Base-by-base conservation (phyloP, 768 basidiomycete species). In the Obba rivulosa region DNA sequence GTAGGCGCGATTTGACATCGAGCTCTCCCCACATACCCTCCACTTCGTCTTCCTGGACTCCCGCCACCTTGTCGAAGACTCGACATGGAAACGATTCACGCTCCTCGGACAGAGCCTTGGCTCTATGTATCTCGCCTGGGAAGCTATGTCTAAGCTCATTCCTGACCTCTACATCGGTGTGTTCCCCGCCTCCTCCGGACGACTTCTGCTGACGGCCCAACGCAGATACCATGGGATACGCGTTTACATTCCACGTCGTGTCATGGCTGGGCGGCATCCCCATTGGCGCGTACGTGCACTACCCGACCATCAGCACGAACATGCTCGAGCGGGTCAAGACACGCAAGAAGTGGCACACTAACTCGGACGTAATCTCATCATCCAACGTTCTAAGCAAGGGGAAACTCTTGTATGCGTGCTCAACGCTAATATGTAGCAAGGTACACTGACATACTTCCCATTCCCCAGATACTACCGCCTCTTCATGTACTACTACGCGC, bases 221-320 rank as follows among this genome's bases (percentile, higher is more conserved):
- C 38, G 2, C 56, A 96, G 95, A 99, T 63, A 92, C 93, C 0
- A 98, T 98, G 94, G 96, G 96, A 23, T 96, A 93, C 57, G 92
- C 93, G 0, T 97, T 97, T 62, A 91, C 92, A 2, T 92, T 90
- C 64, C 91, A 85, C 16, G 69, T 87, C 24, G 83, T 93, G 8
- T 67, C 78, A 0, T 66, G 80, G 44, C 59, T 95, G 2, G 75
- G 79, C 14, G 62, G 72, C 14, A 74, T 91, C 35, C 83, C 88
- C 2, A 76, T 95, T 20, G 92, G 87, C 8, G 87, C 92, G 23
- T 99, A 98, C 58, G 81, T 92, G 9, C 96, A 99, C 65, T 99
- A 96, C 61, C 96, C 96, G 1, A 96, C 90, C 7, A 95, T 99
- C 62, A 92, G 90, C 61, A 87, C 86, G 8, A 84, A 92, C 55